A percentile compares a stretch with the other conserved stretches of the same genome.
These are phyloP conservation scores for Ceratobasidium papillatum DNA, from an alignment of 1,284 basidiomycete genomes.

Conservation along the genomic window DNA sequence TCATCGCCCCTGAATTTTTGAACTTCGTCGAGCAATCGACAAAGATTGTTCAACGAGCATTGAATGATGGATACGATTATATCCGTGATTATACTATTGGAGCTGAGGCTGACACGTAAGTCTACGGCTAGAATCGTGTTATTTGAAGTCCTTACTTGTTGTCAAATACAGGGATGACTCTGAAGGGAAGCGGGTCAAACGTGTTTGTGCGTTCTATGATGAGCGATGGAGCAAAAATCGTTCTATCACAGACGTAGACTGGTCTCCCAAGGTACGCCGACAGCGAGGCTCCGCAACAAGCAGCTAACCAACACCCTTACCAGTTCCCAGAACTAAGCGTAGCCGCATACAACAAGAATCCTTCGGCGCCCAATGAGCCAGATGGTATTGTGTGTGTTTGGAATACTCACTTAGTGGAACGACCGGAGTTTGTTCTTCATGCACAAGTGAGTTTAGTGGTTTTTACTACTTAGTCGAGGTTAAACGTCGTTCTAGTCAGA, in stretches of 20 bases:
- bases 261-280: constrained; percentile 86
- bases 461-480: constrained; percentile 4
- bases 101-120: constrained; percentile 74
- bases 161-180: constrained; percentile 74
- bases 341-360: constrained; percentile 96
- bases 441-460: constrained; percentile 73
- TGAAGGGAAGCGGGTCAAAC: constrained; percentile 87
- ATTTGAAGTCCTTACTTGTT: constrained; percentile 16
- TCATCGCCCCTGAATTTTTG: constrained; percentile 86
- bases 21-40: constrained; percentile 96
- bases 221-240: constrained; percentile 89
- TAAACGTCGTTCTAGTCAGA: constrained; percentile 73
- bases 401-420: constrained; percentile 93
- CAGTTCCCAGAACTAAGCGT: constrained; percentile 96
- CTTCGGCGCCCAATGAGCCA: constrained; percentile 88
- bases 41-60: constrained; percentile 94
- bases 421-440: constrained; percentile 98
- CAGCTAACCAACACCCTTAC: constrained; percentile 17
- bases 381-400: constrained; percentile 97
- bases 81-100: constrained; percentile 93
- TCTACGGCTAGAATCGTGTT: constrained; percentile 40
- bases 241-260: constrained; percentile 95
- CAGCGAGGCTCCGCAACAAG: neutral
- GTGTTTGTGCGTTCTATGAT: constrained; percentile 87
- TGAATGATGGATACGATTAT: constrained; percentile 97